phyloP scores from a whole-genome alignment of 495 filamentous ascomycete genomes.

The Bacidia rubella region DNA sequence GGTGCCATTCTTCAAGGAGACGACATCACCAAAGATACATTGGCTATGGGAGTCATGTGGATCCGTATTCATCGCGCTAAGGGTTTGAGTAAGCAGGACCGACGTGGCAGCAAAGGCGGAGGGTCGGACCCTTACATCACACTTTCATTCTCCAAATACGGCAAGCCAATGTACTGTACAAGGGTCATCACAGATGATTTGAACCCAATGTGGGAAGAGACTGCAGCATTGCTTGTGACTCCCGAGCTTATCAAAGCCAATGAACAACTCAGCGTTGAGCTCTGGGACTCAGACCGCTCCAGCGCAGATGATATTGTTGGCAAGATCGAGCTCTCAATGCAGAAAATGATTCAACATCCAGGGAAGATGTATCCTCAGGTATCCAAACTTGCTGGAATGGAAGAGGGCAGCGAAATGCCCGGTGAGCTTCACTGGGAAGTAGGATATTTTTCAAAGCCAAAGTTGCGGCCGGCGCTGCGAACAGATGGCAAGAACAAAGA shows the following conservation, averaged over 20 bases:
- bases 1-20: conserved; percentile 83
- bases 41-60: conserved; percentile 77
- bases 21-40: conserved; percentile 74
- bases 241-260: conserved; percentile 82
- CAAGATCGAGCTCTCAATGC: conserved; percentile 83
- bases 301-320: conserved; percentile 89
- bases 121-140: conserved; percentile 88
- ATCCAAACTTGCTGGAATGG: conserved; percentile 69
- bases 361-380: conserved; percentile 83
- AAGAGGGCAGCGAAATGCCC: conserved; percentile 77
- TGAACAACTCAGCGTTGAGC: conserved; percentile 82
- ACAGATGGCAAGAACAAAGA: conserved; percentile 74
- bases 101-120: conserved; percentile 66
- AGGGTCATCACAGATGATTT: conserved; percentile 88
- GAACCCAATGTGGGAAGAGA: conserved; percentile 88
- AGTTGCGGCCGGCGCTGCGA: conserved; percentile 65
- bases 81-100: conserved; percentile 85
- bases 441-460: conserved; percentile 81
- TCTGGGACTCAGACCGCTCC: conserved; percentile 85
- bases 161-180: conserved; percentile 96
- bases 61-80: conserved; percentile 77
- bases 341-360: conserved; percentile 87
- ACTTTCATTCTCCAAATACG: conserved; percentile 68
- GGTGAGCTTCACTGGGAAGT: conserved; percentile 93
- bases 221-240: conserved; percentile 71